phyloP scores from a whole-genome alignment of 495 filamentous ascomycete species.

The Halenospora varia region DNA sequence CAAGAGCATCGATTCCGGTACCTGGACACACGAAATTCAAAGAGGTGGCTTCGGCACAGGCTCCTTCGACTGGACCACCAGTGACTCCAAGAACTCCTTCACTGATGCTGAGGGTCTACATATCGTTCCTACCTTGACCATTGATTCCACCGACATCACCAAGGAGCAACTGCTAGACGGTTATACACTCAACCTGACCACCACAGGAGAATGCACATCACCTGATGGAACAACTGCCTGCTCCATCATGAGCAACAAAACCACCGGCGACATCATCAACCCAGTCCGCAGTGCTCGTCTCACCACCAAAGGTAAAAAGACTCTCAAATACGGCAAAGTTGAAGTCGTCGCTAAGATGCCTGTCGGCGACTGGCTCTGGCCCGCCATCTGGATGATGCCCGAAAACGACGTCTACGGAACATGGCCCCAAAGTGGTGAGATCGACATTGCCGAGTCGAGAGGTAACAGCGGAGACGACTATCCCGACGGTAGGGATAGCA shows the following conservation, averaged over 20 bases:
- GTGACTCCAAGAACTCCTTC: slow-evolving; percentile 37
- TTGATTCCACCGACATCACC: slow-evolving; percentile 30
- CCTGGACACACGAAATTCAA: slow-evolving; percentile 35
- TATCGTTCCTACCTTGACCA: slow-evolving; percentile 43
- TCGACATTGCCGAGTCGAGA: slow-evolving; percentile 29
- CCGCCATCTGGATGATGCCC: slow-evolving; percentile 45
- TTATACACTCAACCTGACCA: slow-evolving; percentile 35
- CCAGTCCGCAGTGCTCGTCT: slow-evolving; percentile 38
- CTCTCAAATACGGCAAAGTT: slow-evolving; percentile 36
- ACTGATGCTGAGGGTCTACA: slow-evolving; percentile 36
- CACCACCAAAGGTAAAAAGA: slow-evolving; percentile 35
- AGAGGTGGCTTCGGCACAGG: slow-evolving; percentile 37
- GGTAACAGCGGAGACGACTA: slow-evolving; percentile 21
- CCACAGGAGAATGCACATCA: slow-evolving; percentile 31
- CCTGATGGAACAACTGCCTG: slow-evolving; percentile 17
- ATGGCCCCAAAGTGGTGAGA: slow-evolving; percentile 33
- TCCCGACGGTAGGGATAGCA: slow-evolving; percentile 12
- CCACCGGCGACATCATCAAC: slow-evolving; percentile 33
- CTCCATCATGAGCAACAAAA: slow-evolving; percentile 30
- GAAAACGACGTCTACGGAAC: slow-evolving; percentile 29
- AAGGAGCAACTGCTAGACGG: slow-evolving; percentile 25
- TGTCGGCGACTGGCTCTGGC: slow-evolving; percentile 40
- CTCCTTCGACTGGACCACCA: slow-evolving; percentile 42
- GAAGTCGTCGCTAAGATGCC: slow-evolving; percentile 43
- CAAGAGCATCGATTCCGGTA: slow-evolving; percentile 25